These are phyloP conservation scores for Metschnikowia koreensis DNA, from an alignment of 805 yeast genomes.

Conservation along the genomic window DNA sequence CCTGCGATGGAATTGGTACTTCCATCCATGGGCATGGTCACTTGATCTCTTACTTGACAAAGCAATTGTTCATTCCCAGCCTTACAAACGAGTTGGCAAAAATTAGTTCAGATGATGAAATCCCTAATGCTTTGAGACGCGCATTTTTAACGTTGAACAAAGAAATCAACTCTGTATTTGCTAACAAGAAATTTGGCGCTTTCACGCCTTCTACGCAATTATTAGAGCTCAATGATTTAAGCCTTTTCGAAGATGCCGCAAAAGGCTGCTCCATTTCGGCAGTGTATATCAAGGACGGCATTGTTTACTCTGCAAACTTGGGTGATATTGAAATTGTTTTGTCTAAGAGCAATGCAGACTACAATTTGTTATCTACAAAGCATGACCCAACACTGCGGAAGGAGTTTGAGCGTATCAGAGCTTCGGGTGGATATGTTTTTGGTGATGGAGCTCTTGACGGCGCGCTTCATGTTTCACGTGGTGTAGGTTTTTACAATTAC, in stretches of 20 bases:
- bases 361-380: constrained; percentile 63
- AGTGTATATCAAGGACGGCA: constrained; percentile 69
- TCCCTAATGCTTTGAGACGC: constrained; percentile 75
- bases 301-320: constrained; percentile 76
- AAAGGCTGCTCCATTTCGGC: constrained; percentile 87
- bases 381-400: constrained; percentile 80
- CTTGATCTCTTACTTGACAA: constrained; percentile 67
- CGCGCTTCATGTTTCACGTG: constrained; percentile 77
- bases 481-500: constrained; percentile 84
- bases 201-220: constrained; percentile 35
- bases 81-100: constrained; percentile 66
- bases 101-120: constrained; percentile 40
- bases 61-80: constrained; percentile 63
- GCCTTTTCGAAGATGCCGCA: constrained; percentile 59
- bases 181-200: constrained; percentile 42
- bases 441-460: constrained; percentile 86
- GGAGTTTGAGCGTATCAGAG: constrained; percentile 84
- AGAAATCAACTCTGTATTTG: constrained; percentile 66
- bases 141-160: constrained; percentile 78
- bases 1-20: constrained; percentile 25
- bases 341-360: constrained; percentile 79
- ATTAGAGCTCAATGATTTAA: constrained; percentile 50
- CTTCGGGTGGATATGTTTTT: constrained; percentile 87
- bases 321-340: constrained; percentile 88
- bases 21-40: constrained; percentile 46